phyloP scores from a whole-genome alignment of 108 stramenopile species.

The Fistulifera pelliculosa region DNA sequence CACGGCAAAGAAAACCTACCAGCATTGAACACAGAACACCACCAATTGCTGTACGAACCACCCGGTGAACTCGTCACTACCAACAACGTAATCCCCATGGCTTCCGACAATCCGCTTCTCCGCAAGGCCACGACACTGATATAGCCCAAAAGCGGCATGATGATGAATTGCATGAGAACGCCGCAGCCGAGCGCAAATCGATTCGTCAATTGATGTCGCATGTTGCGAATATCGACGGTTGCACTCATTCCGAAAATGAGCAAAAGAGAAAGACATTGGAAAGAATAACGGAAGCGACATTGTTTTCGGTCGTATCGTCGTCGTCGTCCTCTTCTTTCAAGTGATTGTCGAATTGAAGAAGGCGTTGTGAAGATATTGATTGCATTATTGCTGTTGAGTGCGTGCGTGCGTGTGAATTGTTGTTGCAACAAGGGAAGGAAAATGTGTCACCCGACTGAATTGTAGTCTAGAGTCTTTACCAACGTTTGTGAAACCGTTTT shows the following conservation, averaged over 20 bases:
- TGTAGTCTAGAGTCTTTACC: no score
- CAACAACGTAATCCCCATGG: constrained; percentile 60
- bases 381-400: no score
- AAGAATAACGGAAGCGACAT: no score
- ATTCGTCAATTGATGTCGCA: constrained; percentile 46
- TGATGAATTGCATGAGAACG: constrained; percentile 46
- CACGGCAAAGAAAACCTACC: not conserved
- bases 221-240: constrained; percentile 42
- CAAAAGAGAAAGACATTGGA: constrained; percentile 41
- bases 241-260: constrained; percentile 68
- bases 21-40: constrained; percentile 66
- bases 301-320: no score
- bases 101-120: constrained; percentile 25
- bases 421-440: no score
- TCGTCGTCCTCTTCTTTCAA: no score
- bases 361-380: no score
- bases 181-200: constrained; percentile 37
- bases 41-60: constrained; percentile 77
- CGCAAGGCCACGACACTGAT: constrained; percentile 39
- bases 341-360: no score
- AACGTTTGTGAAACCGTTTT: no score
- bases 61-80: constrained; percentile 73
- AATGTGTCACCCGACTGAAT: no score
- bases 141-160: constrained; percentile 74
- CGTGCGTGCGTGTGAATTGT: no score